A percentile compares a stretch with the other conserved stretches of the same genome.
phyloP scores from a whole-genome alignment of 768 basidiomycete genomes.

The Suillus alpinus region DNA sequence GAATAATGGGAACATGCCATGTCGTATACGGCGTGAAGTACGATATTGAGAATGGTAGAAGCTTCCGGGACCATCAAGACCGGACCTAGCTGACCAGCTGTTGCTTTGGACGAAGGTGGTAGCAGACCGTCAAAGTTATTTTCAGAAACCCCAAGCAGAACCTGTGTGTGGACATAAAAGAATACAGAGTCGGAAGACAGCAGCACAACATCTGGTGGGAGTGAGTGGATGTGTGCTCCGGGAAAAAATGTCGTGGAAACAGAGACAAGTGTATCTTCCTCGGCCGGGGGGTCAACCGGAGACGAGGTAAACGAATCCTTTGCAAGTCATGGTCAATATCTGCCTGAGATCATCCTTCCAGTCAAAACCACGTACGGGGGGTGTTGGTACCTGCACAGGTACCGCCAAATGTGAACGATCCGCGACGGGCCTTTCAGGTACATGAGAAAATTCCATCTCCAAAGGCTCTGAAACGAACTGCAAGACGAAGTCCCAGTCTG shows the following conservation, averaged over 20 bases:
- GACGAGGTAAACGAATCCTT: slow-evolving; percentile 35
- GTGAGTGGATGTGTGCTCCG: slow-evolving; percentile 52
- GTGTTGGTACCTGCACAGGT: slow-evolving; percentile 55
- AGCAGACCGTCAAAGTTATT: slow-evolving; percentile 65
- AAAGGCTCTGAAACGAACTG: slow-evolving; percentile 54
- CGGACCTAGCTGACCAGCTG: slow-evolving; percentile 43
- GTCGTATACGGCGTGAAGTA: slow-evolving; percentile 72
- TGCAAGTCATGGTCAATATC: slow-evolving; percentile 5
- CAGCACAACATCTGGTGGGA: slow-evolving; percentile 62
- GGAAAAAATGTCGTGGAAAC: slow-evolving; percentile 84
- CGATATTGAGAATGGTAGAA: slow-evolving; percentile 63
- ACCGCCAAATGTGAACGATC: slow-evolving; percentile 19
- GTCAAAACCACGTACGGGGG: slow-evolving; percentile 46
- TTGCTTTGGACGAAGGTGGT: slow-evolving; percentile 37
- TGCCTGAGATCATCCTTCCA: slow-evolving; percentile 9
- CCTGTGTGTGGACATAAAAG: slow-evolving; percentile 72
- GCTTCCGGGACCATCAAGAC: slow-evolving; percentile 61
- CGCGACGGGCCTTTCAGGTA: slow-evolving; percentile 36
- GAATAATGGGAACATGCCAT: slow-evolving; percentile 74
- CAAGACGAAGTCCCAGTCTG: slow-evolving; percentile 62
- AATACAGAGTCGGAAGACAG: slow-evolving; percentile 76
- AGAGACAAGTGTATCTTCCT: slow-evolving; percentile 58
- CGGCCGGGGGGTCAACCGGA: slow-evolving; percentile 25
- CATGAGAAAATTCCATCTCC: slow-evolving; percentile 28
- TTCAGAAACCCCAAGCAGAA: slow-evolving; percentile 56